phyloP scores from a whole-genome alignment of 2,329 filamentous ascomycete genomes.

The Teratosphaeria pseudoeucalypti region DNA sequence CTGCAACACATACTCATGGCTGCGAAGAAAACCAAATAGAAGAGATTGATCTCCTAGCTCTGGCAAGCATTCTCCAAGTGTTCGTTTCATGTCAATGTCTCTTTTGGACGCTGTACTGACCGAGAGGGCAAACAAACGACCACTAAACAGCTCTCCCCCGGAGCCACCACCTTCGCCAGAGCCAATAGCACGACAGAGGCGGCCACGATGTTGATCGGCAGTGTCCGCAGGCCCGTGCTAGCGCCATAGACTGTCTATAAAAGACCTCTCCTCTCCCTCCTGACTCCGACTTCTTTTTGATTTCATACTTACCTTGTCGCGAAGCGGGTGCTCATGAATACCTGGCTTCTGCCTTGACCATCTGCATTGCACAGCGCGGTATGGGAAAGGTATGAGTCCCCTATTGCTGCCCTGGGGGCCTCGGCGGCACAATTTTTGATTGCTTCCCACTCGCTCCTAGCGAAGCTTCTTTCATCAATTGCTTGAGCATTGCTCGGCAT shows the following conservation, averaged over 20 bases:
- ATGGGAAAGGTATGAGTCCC: too few species aligned
- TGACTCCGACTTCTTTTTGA: neutral
- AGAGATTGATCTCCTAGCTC: neutral
- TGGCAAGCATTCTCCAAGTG: neutral
- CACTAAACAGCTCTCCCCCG: neutral
- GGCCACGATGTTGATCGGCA: neutral
- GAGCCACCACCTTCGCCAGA: neutral
- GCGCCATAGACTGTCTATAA: neutral
- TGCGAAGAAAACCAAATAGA: neutral
- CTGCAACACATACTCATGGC: neutral
- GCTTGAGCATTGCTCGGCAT: too few species aligned
- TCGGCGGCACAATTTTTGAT: too few species aligned
- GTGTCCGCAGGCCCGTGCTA: neutral
- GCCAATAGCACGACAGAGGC: neutral
- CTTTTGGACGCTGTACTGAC: neutral
- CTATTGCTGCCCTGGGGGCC: too few species aligned
- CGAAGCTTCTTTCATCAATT: too few species aligned
- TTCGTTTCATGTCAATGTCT: neutral
- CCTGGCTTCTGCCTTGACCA: too few species aligned
- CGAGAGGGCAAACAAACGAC: neutral
- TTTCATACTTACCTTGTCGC: neutral
- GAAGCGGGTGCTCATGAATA: too few species aligned
- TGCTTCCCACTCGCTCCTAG: too few species aligned
- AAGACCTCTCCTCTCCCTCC: neutral
- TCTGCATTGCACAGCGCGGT: too few species aligned